Conservation (phyloP, 331 rosid genomes). For the Erythrophleum ivorense region DNA sequence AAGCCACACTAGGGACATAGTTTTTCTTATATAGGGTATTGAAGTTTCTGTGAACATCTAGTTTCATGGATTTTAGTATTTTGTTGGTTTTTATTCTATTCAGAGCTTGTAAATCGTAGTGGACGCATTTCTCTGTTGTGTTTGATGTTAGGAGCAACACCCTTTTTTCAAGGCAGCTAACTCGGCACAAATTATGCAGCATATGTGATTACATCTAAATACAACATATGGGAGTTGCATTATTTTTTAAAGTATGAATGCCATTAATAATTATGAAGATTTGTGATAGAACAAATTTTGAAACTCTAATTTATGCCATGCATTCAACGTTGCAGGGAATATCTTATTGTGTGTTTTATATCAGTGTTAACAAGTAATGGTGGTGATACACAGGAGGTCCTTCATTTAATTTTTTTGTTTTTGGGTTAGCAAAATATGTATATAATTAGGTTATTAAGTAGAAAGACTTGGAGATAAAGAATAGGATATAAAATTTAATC, state of each 20-base stretch:
- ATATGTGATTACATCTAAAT: not conserved
- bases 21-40: constrained; percentile 33
- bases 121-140: not conserved
- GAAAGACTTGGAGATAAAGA: too few species aligned
- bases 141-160: not conserved
- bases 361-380: too few species aligned
- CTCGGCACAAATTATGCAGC: not conserved
- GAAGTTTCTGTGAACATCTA: constrained; percentile 31
- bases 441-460: too few species aligned
- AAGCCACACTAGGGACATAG: constrained; percentile 35
- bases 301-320: not conserved
- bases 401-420: not conserved
- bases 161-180: not conserved
- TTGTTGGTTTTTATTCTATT: constrained; percentile 17
- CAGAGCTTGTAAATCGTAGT: not conserved
- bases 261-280: not conserved
- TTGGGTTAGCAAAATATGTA: not conserved
- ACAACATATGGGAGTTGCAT: not conserved
- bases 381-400: too few species aligned
- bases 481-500: too few species aligned
- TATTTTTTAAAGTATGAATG: not conserved
- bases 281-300: not conserved
- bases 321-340: not conserved
- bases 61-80: constrained; percentile 33
- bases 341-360: not conserved